Evolutionary conservation across 352 stramenopile genomes (phyloP).

Genomic region (Ophiocytium majus): DNA sequence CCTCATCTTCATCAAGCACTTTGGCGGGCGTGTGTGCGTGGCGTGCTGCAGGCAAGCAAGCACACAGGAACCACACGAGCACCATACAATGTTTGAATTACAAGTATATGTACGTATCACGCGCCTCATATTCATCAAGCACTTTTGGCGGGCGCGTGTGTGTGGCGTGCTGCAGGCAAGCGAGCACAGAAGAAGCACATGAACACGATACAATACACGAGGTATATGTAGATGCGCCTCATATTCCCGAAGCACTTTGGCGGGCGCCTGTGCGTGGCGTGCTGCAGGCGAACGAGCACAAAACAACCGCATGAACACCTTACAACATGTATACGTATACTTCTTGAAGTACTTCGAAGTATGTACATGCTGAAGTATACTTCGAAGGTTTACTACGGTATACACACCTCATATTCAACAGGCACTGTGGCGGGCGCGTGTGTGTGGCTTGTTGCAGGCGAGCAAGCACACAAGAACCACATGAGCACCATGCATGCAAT

Average conservation of each 20-base stretch:
- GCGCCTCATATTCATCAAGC: slow-evolving; percentile 75
- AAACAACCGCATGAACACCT: too few species aligned
- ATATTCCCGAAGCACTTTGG: slow-evolving; percentile 81
- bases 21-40: slow-evolving; percentile 73
- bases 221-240: slow-evolving; percentile 66
- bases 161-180: slow-evolving; percentile 76
- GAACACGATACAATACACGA: too few species aligned
- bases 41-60: slow-evolving; percentile 78
- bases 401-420: slow-evolving; percentile 73
- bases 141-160: slow-evolving; percentile 77
- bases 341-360: too few species aligned
- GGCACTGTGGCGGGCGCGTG: slow-evolving; percentile 76
- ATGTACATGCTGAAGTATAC: too few species aligned
- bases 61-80: too few species aligned
- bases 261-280: slow-evolving; percentile 73
- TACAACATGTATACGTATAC: too few species aligned
- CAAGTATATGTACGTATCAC: too few species aligned
- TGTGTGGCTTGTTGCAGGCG: slow-evolving; percentile 78
- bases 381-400: too few species aligned
- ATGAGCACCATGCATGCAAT: too few species aligned
- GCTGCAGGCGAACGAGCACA: slow-evolving; percentile 77
- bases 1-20: slow-evolving; percentile 78
- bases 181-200: too few species aligned
- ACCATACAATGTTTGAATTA: too few species aligned
- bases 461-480: too few species aligned